Conservation (phyloP, 208 protist species). For the Leishmania turanica region DNA sequence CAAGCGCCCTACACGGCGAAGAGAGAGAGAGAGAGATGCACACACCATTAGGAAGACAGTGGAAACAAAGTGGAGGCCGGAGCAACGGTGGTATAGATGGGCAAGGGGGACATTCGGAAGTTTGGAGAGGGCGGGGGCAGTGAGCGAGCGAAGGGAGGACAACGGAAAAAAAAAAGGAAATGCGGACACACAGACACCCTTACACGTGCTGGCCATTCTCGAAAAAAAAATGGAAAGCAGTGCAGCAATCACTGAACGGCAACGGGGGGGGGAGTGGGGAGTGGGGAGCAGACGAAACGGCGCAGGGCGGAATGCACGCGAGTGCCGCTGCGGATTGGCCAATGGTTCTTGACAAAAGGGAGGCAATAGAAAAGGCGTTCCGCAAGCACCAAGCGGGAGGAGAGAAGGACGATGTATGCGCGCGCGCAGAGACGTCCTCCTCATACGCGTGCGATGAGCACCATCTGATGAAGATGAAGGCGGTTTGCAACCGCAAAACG, state of each 20-base stretch:
- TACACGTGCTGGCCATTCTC: neutral
- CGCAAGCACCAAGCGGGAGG: neutral
- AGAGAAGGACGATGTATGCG: neutral
- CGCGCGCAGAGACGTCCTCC: neutral
- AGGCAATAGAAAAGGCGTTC: neutral
- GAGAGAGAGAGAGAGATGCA: neutral
- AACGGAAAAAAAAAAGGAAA: neutral
- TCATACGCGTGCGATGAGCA: neutral
- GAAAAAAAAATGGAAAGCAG: neutral
- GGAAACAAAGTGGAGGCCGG: neutral
- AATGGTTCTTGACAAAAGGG: neutral
- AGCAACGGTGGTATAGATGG: neutral
- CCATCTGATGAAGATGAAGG: neutral
- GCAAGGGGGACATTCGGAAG: neutral
- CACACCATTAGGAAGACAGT: neutral
- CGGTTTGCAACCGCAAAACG: neutral
- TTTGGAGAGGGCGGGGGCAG: no score
- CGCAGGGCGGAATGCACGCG: neutral
- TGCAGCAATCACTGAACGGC: neutral
- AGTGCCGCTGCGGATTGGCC: neutral
- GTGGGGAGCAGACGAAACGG: neutral
- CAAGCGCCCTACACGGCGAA: neutral
- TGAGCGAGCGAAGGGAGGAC: neutral
- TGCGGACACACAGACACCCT: neutral
- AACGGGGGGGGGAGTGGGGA: neutral